These are phyloP conservation scores for Mycena olivaceomarginata DNA, from an alignment of 768 basidiomycete species.

Conservation along the genomic window DNA sequence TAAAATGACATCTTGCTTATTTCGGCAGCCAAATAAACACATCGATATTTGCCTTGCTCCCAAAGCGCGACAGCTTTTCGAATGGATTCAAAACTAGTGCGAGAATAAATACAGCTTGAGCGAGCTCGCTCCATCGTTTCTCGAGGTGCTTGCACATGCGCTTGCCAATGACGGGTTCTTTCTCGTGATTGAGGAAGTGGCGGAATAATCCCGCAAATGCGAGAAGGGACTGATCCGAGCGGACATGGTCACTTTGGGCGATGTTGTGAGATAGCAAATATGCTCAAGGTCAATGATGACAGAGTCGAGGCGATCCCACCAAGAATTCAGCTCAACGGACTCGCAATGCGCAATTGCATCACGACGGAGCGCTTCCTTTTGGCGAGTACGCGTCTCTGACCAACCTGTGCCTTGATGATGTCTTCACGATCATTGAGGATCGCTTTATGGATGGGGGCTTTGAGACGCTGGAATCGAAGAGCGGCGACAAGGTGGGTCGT, in stretches of 20 bases:
- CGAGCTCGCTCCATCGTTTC: not conserved
- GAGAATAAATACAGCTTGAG: not conserved
- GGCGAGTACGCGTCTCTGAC: not conserved
- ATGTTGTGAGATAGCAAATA: constrained; percentile 1
- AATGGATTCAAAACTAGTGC: no score
- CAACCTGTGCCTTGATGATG: constrained; percentile 1
- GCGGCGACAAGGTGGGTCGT: not conserved
- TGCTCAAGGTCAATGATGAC: not conserved
- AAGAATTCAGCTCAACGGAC: no score
- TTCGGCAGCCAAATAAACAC: constrained; percentile 1
- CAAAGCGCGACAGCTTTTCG: not conserved
- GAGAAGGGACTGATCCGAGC: not conserved
- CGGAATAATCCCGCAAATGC: not conserved
- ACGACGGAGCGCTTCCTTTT: not conserved
- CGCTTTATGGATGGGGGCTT: not conserved
- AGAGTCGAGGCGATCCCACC: not conserved
- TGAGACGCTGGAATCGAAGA: not conserved
- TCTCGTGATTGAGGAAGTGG: not conserved
- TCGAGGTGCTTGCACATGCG: not conserved
- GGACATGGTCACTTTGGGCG: no score
- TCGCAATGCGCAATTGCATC: not conserved
- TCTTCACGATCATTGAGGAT: not conserved
- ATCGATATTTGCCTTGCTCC: not conserved
- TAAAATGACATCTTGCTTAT: constrained; percentile 10
- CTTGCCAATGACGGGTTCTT: not conserved